Evolutionary conservation across 768 basidiomycete species (phyloP).

Genomic region (Suillus discolor): DNA sequence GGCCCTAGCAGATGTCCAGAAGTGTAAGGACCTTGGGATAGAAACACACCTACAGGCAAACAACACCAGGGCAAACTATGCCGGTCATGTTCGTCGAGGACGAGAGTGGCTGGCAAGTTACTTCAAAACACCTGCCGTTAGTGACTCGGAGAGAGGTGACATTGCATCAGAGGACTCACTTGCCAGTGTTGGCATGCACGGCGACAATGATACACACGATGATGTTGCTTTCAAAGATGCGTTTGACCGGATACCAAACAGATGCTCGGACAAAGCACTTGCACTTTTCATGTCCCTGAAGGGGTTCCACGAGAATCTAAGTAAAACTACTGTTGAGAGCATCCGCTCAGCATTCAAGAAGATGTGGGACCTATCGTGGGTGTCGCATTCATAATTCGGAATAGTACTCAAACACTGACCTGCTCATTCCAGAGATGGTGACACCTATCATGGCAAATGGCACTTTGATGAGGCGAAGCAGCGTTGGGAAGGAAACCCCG

Average conservation of each 20-base stretch:
- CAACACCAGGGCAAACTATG: slow-evolving; percentile 6
- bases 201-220: neutral
- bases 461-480: neutral
- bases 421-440: neutral
- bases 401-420: neutral
- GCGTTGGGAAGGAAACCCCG: slow-evolving; percentile 28
- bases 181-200: too few species aligned
- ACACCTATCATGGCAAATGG: neutral
- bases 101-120: slow-evolving; percentile 5
- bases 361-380: slow-evolving; percentile 10
- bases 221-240: neutral
- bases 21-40: slow-evolving; percentile 5
- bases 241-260: neutral
- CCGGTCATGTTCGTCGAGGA: slow-evolving; percentile 4
- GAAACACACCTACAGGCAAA: slow-evolving; percentile 9
- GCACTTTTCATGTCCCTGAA: slow-evolving; percentile 3
- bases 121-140: neutral
- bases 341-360: slow-evolving; percentile 11
- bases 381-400: neutral
- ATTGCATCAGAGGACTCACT: neutral
- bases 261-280: slow-evolving; percentile 3
- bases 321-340: slow-evolving; percentile 3
- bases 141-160: neutral
- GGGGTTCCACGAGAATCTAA: slow-evolving; percentile 1
- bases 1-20: neutral